Percentiles rank a stretch among this genome's conserved stretches.
These are phyloP conservation scores for Colletotrichum liriopes DNA, from an alignment of 2,329 filamentous ascomycete species.

Conservation along the genomic window DNA sequence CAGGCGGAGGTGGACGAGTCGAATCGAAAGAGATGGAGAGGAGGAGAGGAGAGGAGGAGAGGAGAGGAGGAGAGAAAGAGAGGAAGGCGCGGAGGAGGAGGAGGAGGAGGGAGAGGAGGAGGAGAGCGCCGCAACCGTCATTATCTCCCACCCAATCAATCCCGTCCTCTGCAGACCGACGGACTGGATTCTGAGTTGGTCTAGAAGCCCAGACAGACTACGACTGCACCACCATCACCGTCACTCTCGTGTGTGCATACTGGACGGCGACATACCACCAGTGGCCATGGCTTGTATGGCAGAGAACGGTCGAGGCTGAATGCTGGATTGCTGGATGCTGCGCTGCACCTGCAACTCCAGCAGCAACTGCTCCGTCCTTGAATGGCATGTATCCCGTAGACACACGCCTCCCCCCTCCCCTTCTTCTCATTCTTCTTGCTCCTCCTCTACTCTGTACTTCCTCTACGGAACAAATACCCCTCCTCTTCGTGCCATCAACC, in stretches of 20 bases:
- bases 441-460: background rate
- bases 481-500: constrained; percentile 17
- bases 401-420: background rate
- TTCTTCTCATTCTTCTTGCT: background rate
- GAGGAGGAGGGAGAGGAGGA: background rate
- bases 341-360: background rate
- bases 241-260: background rate
- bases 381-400: background rate
- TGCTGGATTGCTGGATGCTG: background rate
- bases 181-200: constrained; percentile 2
- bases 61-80: background rate
- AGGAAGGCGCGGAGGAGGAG: background rate
- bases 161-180: background rate
- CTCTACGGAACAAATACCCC: background rate
- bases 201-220: background rate
- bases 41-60: background rate
- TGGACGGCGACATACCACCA: background rate
- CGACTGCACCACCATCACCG: background rate
- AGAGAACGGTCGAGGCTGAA: background rate
- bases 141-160: constrained; percentile 3
- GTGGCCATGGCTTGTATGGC: background rate
- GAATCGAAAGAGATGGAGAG: background rate
- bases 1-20: constrained; percentile 16
- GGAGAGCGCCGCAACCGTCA: constrained; percentile 1
- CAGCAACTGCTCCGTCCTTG: background rate